These are phyloP conservation scores for Collybiopsis confluens DNA, from an alignment of 768 basidiomycete species.

Conservation along the genomic window DNA sequence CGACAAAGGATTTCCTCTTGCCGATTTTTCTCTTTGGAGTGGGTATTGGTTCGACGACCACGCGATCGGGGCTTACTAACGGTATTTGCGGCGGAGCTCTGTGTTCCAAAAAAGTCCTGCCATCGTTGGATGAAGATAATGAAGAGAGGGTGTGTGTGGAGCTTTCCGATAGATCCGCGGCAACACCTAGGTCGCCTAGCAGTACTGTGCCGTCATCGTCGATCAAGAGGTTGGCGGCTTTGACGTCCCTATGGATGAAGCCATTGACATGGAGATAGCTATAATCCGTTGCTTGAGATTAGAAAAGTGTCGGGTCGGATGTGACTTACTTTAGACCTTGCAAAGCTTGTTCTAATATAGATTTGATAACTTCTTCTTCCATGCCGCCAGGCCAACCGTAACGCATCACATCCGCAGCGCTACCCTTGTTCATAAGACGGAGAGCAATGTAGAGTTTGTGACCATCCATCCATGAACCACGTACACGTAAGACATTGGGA, in stretches of 20 bases:
- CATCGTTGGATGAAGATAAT: constrained; percentile 19
- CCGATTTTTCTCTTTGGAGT: constrained; percentile 41
- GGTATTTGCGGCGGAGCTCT: constrained; percentile 10
- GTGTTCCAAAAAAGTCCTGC: constrained; percentile 11
- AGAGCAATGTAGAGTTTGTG: constrained; percentile 83
- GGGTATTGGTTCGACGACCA: constrained; percentile 29
- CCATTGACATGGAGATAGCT: constrained; percentile 88
- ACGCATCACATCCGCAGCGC: constrained; percentile 78
- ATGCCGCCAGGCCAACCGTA: constrained; percentile 87
- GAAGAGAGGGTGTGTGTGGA: constrained; percentile 27
- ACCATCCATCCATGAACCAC: constrained; percentile 84
- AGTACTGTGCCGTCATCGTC: constrained; percentile 90
- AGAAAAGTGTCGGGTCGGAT: neutral
- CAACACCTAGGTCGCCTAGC: constrained; percentile 89
- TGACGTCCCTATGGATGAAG: constrained; percentile 91
- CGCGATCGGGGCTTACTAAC: constrained; percentile 20
- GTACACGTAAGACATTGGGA: constrained; percentile 88
- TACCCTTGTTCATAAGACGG: constrained; percentile 87
- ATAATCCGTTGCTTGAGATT: neutral
- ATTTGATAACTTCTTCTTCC: constrained; percentile 84
- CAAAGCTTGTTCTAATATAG: constrained; percentile 80
- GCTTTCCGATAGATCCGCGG: constrained; percentile 77
- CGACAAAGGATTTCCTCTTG: constrained; percentile 91
- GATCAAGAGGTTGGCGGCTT: constrained; percentile 90
- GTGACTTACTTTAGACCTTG: constrained; percentile 78